Evolutionary conservation across 1,139 yeast genomes (phyloP).

Genomic region (Wickerhamomyces sp.): DNA sequence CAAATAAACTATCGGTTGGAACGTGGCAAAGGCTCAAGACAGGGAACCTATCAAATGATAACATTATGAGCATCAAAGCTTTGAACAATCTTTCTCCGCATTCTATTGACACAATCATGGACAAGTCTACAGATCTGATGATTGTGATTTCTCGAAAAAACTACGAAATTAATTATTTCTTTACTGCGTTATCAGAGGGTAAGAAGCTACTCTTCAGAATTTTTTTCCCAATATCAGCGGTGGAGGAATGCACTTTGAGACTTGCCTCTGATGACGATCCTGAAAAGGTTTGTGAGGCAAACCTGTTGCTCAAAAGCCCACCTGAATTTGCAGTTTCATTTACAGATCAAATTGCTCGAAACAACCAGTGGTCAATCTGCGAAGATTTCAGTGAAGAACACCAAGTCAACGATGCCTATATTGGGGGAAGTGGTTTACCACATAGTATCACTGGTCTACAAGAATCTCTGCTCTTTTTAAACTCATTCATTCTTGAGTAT

Average conservation of each 20-base stretch:
- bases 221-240: slow-evolving; percentile 50
- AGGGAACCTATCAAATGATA: slow-evolving; percentile 43
- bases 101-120: slow-evolving; percentile 58
- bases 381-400: slow-evolving; percentile 82
- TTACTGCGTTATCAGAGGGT: slow-evolving; percentile 58
- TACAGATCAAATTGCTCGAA: slow-evolving; percentile 29
- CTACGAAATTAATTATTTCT: slow-evolving; percentile 68
- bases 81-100: slow-evolving; percentile 63
- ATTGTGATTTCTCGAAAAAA: slow-evolving; percentile 65
- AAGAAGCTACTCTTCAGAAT: slow-evolving; percentile 66
- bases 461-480: slow-evolving; percentile 47
- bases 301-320: slow-evolving; percentile 48
- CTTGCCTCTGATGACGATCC: slow-evolving; percentile 28
- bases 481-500: slow-evolving; percentile 47
- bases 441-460: slow-evolving; percentile 47
- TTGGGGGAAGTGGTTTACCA: slow-evolving; percentile 43
- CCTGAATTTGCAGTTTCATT: slow-evolving; percentile 79
- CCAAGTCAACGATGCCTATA: slow-evolving; percentile 65
- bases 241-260: slow-evolving; percentile 33
- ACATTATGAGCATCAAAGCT: slow-evolving; percentile 34
- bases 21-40: slow-evolving; percentile 74
- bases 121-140: slow-evolving; percentile 57
- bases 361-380: slow-evolving; percentile 77
- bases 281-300: slow-evolving; percentile 42
- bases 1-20: slow-evolving; percentile 65